Evolutionary conservation across 2,329 filamentous ascomycete species (phyloP), one percentile per base, ranked within the genome.

Genomic region (Helminthosporium solani): DNA sequence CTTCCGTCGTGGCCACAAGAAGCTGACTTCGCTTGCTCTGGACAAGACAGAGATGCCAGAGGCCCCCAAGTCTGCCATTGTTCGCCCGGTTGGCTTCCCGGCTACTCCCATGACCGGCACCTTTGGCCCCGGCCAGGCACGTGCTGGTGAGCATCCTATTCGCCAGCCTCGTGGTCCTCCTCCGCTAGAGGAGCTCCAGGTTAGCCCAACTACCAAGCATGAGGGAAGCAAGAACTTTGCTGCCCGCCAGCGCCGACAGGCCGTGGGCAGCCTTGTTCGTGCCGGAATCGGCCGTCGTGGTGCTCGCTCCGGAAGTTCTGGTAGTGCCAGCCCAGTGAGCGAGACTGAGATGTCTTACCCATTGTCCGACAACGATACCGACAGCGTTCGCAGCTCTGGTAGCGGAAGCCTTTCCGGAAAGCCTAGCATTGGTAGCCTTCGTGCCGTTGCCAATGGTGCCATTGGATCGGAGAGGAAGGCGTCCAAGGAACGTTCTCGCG

Each of bases 161-260:
- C 90, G 94, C 48, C 94, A 99, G 73, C 94, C 94, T 42, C 89
- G 90, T 54, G 91, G 91, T 4, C 94, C 94, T 19, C 94, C 94
- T 12, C 84, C 88, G 12, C 80, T 97, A 40, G 94, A 99, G 57
- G 94, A 99, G 74, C 83, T 99, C 49, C 83, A 86, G 63, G 81
- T 86, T 16, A 94, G 91, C 73, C 94, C 94, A 1, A 97, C 92
- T 7, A 85, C 89, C 57, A 96, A 90, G 75, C 83, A 92, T 54
- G 92, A 97, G 70, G 94, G 92, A 19, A 96, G 92, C 83, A 78
- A 96, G 82, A 99, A 99, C 76, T 99, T 99, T 73, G 87, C 88
- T 9, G 85, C 90, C 45, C 90, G 94, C 51, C 91, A 95, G 63
- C 90, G 94, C 49, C 90, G 92, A 54, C 90, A 88, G 60, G 94